Evolutionary conservation across 2,329 filamentous ascomycete species (phyloP).

Genomic region (Triangularia setosa): DNA sequence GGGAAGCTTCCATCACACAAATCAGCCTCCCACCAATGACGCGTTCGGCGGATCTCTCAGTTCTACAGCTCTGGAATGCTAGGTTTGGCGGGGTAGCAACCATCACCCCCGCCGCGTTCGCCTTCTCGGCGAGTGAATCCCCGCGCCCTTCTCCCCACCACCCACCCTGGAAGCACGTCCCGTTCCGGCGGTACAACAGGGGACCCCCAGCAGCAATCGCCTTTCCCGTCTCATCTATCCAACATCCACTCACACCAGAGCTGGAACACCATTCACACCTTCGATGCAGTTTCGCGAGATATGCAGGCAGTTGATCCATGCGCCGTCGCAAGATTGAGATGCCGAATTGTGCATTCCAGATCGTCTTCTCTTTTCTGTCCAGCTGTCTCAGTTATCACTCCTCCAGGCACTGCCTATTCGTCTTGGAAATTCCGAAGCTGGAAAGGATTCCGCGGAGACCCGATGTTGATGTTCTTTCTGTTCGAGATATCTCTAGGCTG

Average conservation of each 20-base stretch:
- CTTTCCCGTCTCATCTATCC: background rate
- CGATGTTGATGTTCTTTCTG: background rate
- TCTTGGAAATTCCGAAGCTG: background rate
- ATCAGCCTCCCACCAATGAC: constrained; percentile 24
- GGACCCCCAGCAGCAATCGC: background rate
- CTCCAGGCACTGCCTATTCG: background rate
- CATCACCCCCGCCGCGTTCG: background rate
- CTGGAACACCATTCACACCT: background rate
- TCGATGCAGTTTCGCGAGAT: background rate
- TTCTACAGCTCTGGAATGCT: constrained; percentile 13
- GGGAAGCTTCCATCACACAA: constrained; percentile 2
- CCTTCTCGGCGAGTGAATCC: background rate
- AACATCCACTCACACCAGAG: background rate
- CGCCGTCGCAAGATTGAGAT: background rate
- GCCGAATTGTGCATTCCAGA: background rate
- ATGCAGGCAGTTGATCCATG: background rate
- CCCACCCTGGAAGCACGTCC: constrained; percentile 7
- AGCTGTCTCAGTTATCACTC: background rate
- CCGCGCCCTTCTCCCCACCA: background rate
- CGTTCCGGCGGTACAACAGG: constrained; percentile 16
- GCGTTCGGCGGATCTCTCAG: constrained; percentile 17
- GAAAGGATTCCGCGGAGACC: background rate
- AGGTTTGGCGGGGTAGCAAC: constrained; percentile 19
- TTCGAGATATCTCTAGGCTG: background rate
- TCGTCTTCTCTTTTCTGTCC: background rate